These are phyloP conservation scores for Bertia moriformis DNA, from an alignment of 2,329 filamentous ascomycete species.

Conservation along the genomic window DNA sequence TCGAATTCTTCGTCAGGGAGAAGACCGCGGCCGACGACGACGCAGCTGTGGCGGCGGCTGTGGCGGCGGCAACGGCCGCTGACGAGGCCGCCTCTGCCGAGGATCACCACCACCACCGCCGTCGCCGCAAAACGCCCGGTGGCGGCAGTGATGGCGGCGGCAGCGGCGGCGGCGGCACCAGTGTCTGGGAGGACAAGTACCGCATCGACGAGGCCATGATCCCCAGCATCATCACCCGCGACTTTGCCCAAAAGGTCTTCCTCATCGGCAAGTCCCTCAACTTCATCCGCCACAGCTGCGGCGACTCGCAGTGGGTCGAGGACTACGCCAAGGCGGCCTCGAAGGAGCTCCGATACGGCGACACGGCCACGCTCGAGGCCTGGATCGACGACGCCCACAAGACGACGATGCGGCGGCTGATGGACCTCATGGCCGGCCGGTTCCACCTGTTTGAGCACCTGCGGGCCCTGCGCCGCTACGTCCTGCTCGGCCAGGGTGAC, in stretches of 20 bases:
- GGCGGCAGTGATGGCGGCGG: slow-evolving; percentile 29
- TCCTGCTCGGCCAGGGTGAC: slow-evolving; percentile 86
- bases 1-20: slow-evolving; percentile 88
- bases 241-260: slow-evolving; percentile 93
- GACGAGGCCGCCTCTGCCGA: slow-evolving; percentile 7
- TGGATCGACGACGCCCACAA: slow-evolving; percentile 97
- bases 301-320: slow-evolving; percentile 88
- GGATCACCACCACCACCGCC: slow-evolving; percentile 11
- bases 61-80: no score
- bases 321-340: slow-evolving; percentile 85
- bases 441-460: slow-evolving; percentile 92
- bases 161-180: slow-evolving; percentile 54
- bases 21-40: slow-evolving; percentile 36
- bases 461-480: slow-evolving; percentile 81
- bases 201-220: slow-evolving; percentile 73
- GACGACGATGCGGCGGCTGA: slow-evolving; percentile 89
- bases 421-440: slow-evolving; percentile 84
- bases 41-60: slow-evolving; percentile 7
- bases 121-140: slow-evolving; percentile 16
- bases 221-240: slow-evolving; percentile 79
- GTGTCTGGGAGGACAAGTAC: slow-evolving; percentile 97
- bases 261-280: slow-evolving; percentile 95
- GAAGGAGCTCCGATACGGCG: slow-evolving; percentile 80
- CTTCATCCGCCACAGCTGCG: slow-evolving; percentile 91
- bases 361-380: slow-evolving; percentile 76